Conservation (phyloP, 1,284 basidiomycete genomes). For the Baeospora myosura region DNA sequence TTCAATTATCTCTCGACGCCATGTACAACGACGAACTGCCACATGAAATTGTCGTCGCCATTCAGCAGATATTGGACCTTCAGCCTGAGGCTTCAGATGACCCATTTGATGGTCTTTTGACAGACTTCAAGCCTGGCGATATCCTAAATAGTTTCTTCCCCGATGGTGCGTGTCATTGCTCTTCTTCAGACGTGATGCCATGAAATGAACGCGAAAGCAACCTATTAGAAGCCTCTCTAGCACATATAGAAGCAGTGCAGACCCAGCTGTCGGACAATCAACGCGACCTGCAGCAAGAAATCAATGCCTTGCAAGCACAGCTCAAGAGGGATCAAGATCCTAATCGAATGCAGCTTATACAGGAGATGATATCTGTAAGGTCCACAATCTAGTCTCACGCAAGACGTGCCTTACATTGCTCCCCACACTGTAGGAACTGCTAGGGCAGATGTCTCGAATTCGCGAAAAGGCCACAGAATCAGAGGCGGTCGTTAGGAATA, state of each 20-base stretch:
- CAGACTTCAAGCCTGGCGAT: conserved; percentile 35
- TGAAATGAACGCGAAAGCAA: conserved; percentile 1
- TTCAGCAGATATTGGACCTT: conserved; percentile 60
- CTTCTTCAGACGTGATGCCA: conserved; percentile 5
- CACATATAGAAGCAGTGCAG: conserved; percentile 57
- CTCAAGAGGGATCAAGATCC: conserved; percentile 75
- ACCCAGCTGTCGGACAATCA: conserved; percentile 54
- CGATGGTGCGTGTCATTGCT: conserved; percentile 50
- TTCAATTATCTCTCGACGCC: neutral
- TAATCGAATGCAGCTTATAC: conserved; percentile 78
- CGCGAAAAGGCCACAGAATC: conserved; percentile 93
- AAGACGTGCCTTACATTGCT: neutral
- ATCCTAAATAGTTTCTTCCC: conserved; percentile 71
- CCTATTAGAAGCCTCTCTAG: conserved; percentile 56
- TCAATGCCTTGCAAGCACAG: conserved; percentile 60
- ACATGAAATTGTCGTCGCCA: conserved; percentile 57
- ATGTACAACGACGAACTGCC: conserved; percentile 47
- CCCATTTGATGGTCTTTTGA: conserved; percentile 50
- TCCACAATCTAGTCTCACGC: neutral
- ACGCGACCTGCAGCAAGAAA: conserved; percentile 61
- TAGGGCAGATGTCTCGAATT: conserved; percentile 90
- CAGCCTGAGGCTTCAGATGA: conserved; percentile 37
- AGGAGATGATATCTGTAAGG: conserved; percentile 85
- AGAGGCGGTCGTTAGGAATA: conserved; percentile 90
- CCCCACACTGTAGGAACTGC: conserved; percentile 58